These are phyloP conservation scores for Ceratonia siliqua DNA, from an alignment of 306 rosid species.

Conservation along the genomic window DNA sequence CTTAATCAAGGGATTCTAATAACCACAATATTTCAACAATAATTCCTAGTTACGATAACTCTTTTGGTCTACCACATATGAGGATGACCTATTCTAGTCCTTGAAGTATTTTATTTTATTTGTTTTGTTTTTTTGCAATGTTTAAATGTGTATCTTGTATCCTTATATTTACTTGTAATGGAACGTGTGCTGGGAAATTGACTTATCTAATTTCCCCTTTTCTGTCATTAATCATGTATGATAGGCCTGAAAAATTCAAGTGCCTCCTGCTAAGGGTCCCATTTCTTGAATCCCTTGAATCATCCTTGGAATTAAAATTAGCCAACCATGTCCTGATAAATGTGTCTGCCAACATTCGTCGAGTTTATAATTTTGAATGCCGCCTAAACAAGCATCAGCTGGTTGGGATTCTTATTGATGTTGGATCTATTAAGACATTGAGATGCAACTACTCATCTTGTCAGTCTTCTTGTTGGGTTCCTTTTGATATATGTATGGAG, in stretches of 20 bases:
- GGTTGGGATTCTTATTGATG: conserved; percentile 52
- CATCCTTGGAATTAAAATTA: conserved; percentile 52
- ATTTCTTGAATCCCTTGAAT: conserved; percentile 58
- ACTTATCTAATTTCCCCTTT: conserved; percentile 23
- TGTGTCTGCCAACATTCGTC: conserved; percentile 55
- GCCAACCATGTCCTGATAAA: conserved; percentile 47
- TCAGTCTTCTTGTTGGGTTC: conserved; percentile 64
- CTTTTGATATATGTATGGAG: conserved; percentile 77
- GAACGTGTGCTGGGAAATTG: conserved; percentile 32
- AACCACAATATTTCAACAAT: too few relatives aligned
- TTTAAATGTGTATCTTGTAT: conserved; percentile 20
- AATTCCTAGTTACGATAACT: not conserved
- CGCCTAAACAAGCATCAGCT: conserved; percentile 49
- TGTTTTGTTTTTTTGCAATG: conserved; percentile 4
- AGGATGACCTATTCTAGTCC: conserved; percentile 19
- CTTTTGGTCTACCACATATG: conserved; percentile 13
- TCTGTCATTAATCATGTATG: conserved; percentile 26
- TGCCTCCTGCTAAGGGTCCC: conserved; percentile 64
- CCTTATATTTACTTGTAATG: conserved; percentile 26
- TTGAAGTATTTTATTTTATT: conserved; percentile 13
- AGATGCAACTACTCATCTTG: conserved; percentile 45
- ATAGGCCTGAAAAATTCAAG: conserved; percentile 75
- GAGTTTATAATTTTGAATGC: conserved; percentile 49
- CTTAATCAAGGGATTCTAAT: too few relatives aligned
- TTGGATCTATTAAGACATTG: conserved; percentile 45